Evolutionary conservation across 495 filamentous ascomycete species (phyloP), one percentile per base, ranked within the genome.

Genomic region (Lasiosphaeria hispida): DNA sequence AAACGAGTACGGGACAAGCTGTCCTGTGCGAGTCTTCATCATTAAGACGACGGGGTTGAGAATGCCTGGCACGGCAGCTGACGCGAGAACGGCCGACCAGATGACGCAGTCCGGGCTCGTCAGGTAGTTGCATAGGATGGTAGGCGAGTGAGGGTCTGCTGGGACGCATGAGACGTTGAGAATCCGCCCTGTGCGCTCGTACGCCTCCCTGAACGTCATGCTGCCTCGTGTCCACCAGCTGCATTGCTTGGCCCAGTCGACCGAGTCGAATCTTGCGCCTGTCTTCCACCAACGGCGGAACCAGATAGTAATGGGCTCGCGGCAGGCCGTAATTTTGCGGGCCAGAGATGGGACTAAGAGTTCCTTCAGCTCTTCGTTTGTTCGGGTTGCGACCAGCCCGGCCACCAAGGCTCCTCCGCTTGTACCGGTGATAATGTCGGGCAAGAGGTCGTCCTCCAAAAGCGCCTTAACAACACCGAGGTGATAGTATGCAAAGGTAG

Each of bases 111-210:
- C 90, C 0, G 95, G 95, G 10, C 85, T 86, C 4, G 94, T 98
- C 23, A 97, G 79, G 68, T 97, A 96, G 74, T 98, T 98, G 55
- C 87, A 86, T 11, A 97, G 78, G 53, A 97, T 92, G 10, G 89
- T 91, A 2, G 92, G 92, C 34, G 87, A 90, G 72, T 98, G 90
- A 36, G 94, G 95, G 69, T 98, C 94, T 2, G 92, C 92, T 3
- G 94, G 95, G n/a, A 98, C 88, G 73, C 94, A 98, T 19, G 88
- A 89, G 36, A 98, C 91, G 68, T 98, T 98, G 56, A 98, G 78
- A 56, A 97, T 92, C 17, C 94, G 85, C 0, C 94, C 94, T 0
- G 95, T 98, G 18, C 92, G 85, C 69, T 96, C 86, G 70, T 96
- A 97, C 4, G 94, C 94, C 74, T 98, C 95, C 36, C 85, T 83